Base-by-base conservation (phyloP, 305 asterid species). In the Fraxinus floribunda region DNA sequence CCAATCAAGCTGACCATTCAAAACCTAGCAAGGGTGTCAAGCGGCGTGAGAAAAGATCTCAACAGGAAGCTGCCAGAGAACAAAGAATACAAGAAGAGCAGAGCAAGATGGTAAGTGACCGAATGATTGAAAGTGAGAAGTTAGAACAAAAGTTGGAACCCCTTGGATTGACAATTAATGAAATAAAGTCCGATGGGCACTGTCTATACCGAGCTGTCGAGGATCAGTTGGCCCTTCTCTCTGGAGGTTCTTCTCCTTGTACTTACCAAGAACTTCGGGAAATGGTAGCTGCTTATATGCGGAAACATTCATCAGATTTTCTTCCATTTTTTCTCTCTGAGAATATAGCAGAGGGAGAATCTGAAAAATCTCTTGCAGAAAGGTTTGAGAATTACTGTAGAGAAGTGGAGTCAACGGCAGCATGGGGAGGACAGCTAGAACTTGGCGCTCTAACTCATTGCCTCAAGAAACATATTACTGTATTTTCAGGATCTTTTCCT, bases 351-450 rank as follows among this genome's bases (percentile, higher is more conserved):
- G 94, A 83, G 80, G 95, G 86, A 79, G 91, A 88, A 85, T 82
- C 90, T 0, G 87, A 86, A 64, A 90, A 85, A 60, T 90, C 92
- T 38, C 80, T 84, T 80, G 70, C 84, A 24, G 94, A 89, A 81
- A 91, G 91, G 86, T 95, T 95, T 64, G 99, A 95, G 86, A 89
- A 80, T 77, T 92, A 95, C 86, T 95, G 98, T 83, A 84, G 81
- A 83, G 98, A 95, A 82, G 88, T 96, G 46, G 98, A 94, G 83
- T 91, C 94, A 11, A 94, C 98, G 0, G 98, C 99, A 6, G 95
- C 94, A 2, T 96, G 99, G 99, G 99, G 98, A 6, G 99, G 99
- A 66, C 99, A 96, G 79, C 84, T 96, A 78, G 99, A 96, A 86
- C 97, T 96, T 5, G 97, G 93, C 82, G 99, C 98, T 73, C 85